Base-by-base conservation (phyloP, 2,329 filamentous ascomycete genomes). In the Aspergillaceae sp. region DNA sequence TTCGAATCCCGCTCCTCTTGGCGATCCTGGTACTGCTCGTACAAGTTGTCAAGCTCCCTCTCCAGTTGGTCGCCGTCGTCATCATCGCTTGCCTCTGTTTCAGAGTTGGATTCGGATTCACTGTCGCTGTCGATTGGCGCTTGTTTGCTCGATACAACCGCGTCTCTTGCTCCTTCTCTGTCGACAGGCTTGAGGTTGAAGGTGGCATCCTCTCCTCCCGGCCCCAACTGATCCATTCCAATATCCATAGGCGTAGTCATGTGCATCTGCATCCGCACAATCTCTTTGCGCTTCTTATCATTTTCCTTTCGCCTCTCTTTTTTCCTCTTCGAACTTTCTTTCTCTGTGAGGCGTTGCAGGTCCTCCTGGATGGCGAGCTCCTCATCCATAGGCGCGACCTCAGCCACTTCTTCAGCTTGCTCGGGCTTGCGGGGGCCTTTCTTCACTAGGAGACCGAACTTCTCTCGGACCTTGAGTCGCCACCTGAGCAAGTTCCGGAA, bases 171-270 rank as follows among this genome's bases (percentile, higher is more conserved):
- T 41, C 83, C 80, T 11, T 82, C 79, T 63, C 87, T 86, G 62
- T 96, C 87, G 40, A 94, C 78, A 6, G 81, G 73, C 65, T 89
- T 94, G 41, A 97, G 76, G 2, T 81, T 81, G 64, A 98, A 98
- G 74, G 95, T 92, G 29, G 86, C 75, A 40, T 88, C 86, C 37
- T 88, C 83, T 27, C 87, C 90, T 42, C 79, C 74, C 0, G 87
- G 86, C 0, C 87, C 87, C 27, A 79, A 71, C 67, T 92, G 88
- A 62, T 95, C 92, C 71, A 94, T 79, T 59, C 92, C 92, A 52
- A 98, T 95, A 53, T 98, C 92, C 75, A 88, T 92, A 5, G 92
- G 92, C 0, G 89, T 86, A 2, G 84, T 84, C 92, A 98, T 98
- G 70, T 96, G 84, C 73, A 98, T 82, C 67, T 98, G 92, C 84